A percentile compares a stretch with the other conserved stretches of the same genome.
Conservation (phyloP, 306 rosid species). For the Begonia loranthoides region DNA sequence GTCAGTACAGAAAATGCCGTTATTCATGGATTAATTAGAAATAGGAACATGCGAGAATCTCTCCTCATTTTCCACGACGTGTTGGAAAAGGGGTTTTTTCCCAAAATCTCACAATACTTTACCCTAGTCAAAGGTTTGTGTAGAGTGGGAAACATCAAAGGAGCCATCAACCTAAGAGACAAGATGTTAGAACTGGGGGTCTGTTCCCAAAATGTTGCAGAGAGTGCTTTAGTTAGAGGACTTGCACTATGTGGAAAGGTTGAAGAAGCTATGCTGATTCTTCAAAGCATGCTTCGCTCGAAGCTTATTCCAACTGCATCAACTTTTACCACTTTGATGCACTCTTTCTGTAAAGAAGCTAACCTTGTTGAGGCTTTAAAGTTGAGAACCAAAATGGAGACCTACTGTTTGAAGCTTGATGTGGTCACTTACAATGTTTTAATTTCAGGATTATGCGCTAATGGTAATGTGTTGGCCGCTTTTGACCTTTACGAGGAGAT, state of each 20-base stretch:
- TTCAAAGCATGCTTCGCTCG: slow-evolving; percentile 36
- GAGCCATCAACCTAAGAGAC: slow-evolving; percentile 50
- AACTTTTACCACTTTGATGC: slow-evolving; percentile 75
- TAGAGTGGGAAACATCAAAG: slow-evolving; percentile 53
- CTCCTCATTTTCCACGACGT: slow-evolving; percentile 32
- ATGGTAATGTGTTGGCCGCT: slow-evolving; percentile 41
- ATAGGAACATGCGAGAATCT: slow-evolving; percentile 28
- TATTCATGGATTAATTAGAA: slow-evolving; percentile 40
- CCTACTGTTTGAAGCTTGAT: slow-evolving; percentile 45
- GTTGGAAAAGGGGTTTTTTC: slow-evolving; percentile 45
- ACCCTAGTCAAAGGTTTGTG: slow-evolving; percentile 57
- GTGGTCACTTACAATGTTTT: slow-evolving; percentile 50
- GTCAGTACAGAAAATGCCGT: slow-evolving; percentile 34
- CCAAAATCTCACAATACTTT: slow-evolving; percentile 37
- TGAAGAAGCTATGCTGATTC: slow-evolving; percentile 41
- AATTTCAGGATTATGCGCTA: slow-evolving; percentile 54
- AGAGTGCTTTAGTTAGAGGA: slow-evolving; percentile 64
- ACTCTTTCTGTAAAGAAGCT: slow-evolving; percentile 36
- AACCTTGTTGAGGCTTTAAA: slow-evolving; percentile 39
- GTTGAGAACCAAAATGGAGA: slow-evolving; percentile 42
- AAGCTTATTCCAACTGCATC: slow-evolving; percentile 46
- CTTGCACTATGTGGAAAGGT: slow-evolving; percentile 43
- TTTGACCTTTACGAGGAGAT: slow-evolving; percentile 60
- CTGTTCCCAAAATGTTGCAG: slow-evolving; percentile 37
- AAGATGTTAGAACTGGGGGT: slow-evolving; percentile 43